Base-by-base conservation (phyloP, 352 stramenopile species). In the Globisporangium acanthophoron region DNA sequence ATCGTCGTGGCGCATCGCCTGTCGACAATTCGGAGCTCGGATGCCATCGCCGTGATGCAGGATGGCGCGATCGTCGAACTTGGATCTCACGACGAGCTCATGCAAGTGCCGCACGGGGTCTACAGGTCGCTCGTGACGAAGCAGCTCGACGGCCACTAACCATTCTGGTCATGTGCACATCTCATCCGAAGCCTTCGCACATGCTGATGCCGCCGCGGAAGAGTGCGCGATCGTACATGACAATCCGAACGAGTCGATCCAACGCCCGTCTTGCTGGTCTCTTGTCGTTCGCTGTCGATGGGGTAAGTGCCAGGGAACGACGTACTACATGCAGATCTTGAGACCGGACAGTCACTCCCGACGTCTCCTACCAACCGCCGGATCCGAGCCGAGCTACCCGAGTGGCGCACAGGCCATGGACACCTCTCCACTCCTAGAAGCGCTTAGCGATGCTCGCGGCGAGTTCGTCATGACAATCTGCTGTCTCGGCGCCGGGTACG, bases 401-500 rank as follows among this genome's bases (percentile, higher is more conserved):
- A 18, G 6, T n/a, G 20, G 20, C 29, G 24, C 24, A 8, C 33
- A 3, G 33, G 12, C 2, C 7, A 59, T 52, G 54, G 35, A n/a
- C 33, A 4, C 12, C 55, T 29, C 33, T 15, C 12, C 33, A 15
- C 24, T 16, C 8, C 29, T 60, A n/a, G 54, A 29, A 2, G 29
- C 16, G 75, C 54, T 80, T 85, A 66, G 37, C 29, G 41, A 27
- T 5, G 27, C 43, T 13, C 55, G 12, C 5, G 41, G 29, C 24
- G 24, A 3, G 12, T 58, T 43, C 43, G 52, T n/a, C 5, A 86
- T 92, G 80, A 92, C 83, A 41, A 94, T 98, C 63, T 98, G 94
- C 71, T 98, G 96, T 82, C 98, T 99, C 82, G 96, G 96, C 65
- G 96, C 96, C 33, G 96, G 97, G 31, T 99, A 99, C 72, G 98